Evolutionary conservation across 148 eudicot species (phyloP), one percentile per base, ranked within the genome.

Genomic region (Dianthus caryophyllus): DNA sequence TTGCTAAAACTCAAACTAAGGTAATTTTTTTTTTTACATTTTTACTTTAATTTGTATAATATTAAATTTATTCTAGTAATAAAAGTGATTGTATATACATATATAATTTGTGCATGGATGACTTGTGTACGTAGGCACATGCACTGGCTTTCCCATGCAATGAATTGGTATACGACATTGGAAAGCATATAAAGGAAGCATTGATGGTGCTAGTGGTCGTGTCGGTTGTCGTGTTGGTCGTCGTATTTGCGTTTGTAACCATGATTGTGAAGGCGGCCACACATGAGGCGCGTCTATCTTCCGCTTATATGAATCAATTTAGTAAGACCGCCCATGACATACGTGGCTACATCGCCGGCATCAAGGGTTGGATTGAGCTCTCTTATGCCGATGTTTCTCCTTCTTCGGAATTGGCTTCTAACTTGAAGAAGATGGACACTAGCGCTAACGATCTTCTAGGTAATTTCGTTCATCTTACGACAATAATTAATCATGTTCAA

Each of bases 301-400:
- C 84, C 39, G 74, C 77, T 15, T 81, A 85, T 33, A 81, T 85
- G 69, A 85, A 67, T 43, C 88, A 87, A 66, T 78, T 71, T 88
- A 91, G 88, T 61, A 82, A 84, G 47, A 87, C 93, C 11, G 72
- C 79, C 79, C 98, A 93, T 61, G 97, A 93, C 21, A 71, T 90
- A 0, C 86, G 98, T 0, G 87, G 83, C 51, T 78, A 79, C 41
- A 66, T 93, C 16, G 90, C 89, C 20, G 86, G 87, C 18, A 74
- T 93, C 39, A 76, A 70, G 25, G 87, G 96, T 27, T 71, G 80
- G 71, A 73, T 85, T 15, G 80, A 81, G 0, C 58, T 81, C 50
- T 78, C 80, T 29, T 71, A 2, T 4, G 16, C 30, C 30, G 76
- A 70, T 47, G 78, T 79, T 60, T 4, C 78, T 72, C 78, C 77